These are phyloP conservation scores for Pleodorina starrii DNA, from an alignment of 139 green algal species.

Conservation along the genomic window DNA sequence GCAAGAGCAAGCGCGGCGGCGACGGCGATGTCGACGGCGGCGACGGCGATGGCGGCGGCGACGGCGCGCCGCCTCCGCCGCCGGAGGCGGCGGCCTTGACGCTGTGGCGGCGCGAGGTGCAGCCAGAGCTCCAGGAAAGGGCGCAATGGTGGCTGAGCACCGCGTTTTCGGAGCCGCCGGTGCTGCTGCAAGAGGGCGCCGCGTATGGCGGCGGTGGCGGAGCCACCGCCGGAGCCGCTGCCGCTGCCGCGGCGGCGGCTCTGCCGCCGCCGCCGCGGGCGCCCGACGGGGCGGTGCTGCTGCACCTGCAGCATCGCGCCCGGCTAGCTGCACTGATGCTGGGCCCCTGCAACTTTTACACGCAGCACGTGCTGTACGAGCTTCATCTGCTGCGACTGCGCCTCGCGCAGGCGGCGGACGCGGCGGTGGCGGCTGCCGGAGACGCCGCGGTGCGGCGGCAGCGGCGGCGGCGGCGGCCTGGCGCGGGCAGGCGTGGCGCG, in stretches of 20 bases:
- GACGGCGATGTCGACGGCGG: not conserved
- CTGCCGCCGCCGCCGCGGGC: not conserved
- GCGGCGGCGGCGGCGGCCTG: too few relatives aligned
- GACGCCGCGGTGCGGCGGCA: not conserved
- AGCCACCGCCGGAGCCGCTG: too few relatives aligned
- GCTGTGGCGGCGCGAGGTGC: constrained; percentile 6
- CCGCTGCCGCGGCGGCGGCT: too few relatives aligned
- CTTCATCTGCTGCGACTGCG: not conserved
- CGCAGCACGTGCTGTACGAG: constrained; percentile 41
- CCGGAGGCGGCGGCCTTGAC: not conserved
- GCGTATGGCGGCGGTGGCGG: not conserved
- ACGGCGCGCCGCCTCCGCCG: too few relatives aligned
- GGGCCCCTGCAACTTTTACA: constrained; percentile 46
- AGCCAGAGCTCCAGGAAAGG: constrained; percentile 9
- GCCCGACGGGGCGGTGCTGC: not conserved
- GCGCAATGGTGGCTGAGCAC: constrained; percentile 2
- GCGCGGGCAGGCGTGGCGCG: not conserved
- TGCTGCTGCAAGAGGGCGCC: not conserved
- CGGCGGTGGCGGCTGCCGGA: not conserved
- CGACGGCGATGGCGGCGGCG: not conserved
- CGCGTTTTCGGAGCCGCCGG: constrained; percentile 38
- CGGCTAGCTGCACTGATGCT: constrained; percentile 29
- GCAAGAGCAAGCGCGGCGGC: not conserved
- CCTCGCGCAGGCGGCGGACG: not conserved
- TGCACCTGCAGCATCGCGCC: constrained; percentile 7